phyloP scores from a whole-genome alignment of 176 grass and related monocot species.

The Pontederia crassipes region DNA sequence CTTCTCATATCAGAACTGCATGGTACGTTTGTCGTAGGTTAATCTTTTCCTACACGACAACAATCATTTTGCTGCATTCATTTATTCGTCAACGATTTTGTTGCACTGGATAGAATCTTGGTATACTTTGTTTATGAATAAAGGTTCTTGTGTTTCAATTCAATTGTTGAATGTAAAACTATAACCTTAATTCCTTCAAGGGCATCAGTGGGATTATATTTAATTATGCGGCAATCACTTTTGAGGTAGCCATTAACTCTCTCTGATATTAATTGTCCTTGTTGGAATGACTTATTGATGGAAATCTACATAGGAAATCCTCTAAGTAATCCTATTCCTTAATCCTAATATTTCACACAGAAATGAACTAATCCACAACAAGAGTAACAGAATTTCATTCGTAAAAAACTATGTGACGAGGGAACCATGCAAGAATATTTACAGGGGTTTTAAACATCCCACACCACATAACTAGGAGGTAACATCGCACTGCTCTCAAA shows the following conservation, averaged over 20 bases:
- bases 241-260: conserved; percentile 27
- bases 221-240: conserved; percentile 61
- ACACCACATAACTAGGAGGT: too few species aligned
- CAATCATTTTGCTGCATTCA: neutral
- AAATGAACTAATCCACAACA: too few species aligned
- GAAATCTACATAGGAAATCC: too few species aligned
- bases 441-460: too few species aligned
- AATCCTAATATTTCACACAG: too few species aligned
- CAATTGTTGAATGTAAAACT: conserved; percentile 69
- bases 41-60: neutral
- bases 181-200: conserved; percentile 23
- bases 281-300: too few species aligned
- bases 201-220: conserved; percentile 74
- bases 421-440: too few species aligned
- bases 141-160: conserved; percentile 9
- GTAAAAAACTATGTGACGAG: too few species aligned
- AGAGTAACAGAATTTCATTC: too few species aligned
- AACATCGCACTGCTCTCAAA: too few species aligned
- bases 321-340: too few species aligned
- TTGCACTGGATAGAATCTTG: neutral
- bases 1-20: conserved; percentile 75
- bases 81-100: neutral
- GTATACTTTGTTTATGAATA: neutral
- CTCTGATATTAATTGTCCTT: too few species aligned
- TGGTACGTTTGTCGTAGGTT: conserved; percentile 67